phyloP scores from a whole-genome alignment of 768 basidiomycete species.

The Guyanaporus albipodus region DNA sequence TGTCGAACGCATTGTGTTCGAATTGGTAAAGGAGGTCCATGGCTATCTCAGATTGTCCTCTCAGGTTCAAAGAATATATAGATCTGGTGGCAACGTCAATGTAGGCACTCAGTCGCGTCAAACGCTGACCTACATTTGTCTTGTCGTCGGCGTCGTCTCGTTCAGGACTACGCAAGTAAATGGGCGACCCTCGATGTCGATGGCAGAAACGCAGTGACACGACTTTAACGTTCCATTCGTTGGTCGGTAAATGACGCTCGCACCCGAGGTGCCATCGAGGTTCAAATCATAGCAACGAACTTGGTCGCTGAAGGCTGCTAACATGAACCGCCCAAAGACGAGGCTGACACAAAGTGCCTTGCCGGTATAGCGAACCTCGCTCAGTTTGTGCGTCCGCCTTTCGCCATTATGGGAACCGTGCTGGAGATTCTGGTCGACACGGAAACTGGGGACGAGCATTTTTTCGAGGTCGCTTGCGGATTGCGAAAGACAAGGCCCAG shows the following conservation, averaged over 20 bases:
- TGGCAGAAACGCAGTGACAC: conserved; percentile 8
- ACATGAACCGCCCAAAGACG: conserved; percentile 15
- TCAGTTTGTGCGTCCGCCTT: not conserved
- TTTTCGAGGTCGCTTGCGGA: conserved; percentile 13
- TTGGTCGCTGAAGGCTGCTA: conserved; percentile 12
- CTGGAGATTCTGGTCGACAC: conserved; percentile 8
- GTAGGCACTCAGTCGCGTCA: not conserved
- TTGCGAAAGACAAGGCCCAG: conserved; percentile 17
- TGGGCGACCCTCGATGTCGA: conserved; percentile 10
- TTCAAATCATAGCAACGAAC: conserved; percentile 16
- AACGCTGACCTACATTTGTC: conserved; percentile 2
- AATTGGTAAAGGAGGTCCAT: conserved; percentile 15
- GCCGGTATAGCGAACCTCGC: conserved; percentile 8
- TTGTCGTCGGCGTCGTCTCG: not conserved
- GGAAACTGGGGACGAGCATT: conserved; percentile 9
- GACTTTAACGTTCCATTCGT: not conserved
- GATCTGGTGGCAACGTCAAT: conserved; percentile 7
- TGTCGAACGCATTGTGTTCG: not conserved
- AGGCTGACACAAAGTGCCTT: not conserved
- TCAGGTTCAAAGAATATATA: conserved; percentile 7
- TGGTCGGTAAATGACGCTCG: conserved; percentile 9
- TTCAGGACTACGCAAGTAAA: conserved; percentile 15
- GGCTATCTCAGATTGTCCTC: not conserved
- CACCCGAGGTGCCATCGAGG: not conserved
- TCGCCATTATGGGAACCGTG: not conserved